Percentiles rank a stretch among this genome's conserved stretches.
Evolutionary conservation across 495 filamentous ascomycete species (phyloP).

Genomic region (Elasticomyces elasticus): DNA sequence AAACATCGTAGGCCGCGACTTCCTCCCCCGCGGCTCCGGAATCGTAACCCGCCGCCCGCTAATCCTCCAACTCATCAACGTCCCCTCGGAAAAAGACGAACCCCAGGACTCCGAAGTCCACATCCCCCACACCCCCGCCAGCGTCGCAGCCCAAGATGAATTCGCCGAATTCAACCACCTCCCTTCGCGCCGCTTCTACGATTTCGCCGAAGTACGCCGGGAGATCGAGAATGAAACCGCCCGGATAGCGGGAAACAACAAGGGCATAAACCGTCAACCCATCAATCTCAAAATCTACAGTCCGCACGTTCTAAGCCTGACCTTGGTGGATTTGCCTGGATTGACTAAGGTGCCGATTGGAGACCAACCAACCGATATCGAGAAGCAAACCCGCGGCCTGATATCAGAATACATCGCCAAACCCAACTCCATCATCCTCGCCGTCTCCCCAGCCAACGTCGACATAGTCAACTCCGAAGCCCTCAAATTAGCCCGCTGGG

Average conservation of each 20-base stretch:
- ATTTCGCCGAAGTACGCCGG: conserved; percentile 84
- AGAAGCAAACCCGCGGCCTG: conserved; percentile 94
- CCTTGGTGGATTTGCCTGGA: conserved; percentile 89
- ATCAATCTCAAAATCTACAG: conserved; percentile 99
- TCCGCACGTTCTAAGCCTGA: conserved; percentile 91
- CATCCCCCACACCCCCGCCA: conserved; percentile 58
- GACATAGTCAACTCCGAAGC: conserved; percentile 98
- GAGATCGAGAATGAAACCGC: conserved; percentile 97
- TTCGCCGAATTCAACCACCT: conserved; percentile 98
- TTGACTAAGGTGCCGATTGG: conserved; percentile 97
- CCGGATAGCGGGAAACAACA: conserved; percentile 92
- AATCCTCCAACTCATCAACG: conserved; percentile 96
- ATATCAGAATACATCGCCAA: conserved; percentile 99
- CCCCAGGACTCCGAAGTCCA: conserved; percentile 56
- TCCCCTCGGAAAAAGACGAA: conserved; percentile 68
- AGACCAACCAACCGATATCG: conserved; percentile 95
- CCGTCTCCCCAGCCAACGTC: conserved; percentile 95
- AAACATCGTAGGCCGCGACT: conserved; percentile 97
- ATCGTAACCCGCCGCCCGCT: conserved; percentile 92
- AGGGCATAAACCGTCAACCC: conserved; percentile 93
- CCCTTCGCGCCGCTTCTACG: conserved; percentile 77
- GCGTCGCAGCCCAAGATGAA: conserved; percentile 63
- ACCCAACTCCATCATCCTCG: conserved; percentile 95
- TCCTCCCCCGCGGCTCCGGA: conserved; percentile 88
- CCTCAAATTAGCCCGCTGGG: conserved; percentile 90